These are phyloP conservation scores for Macrotyloma uniflorum DNA, from an alignment of 306 rosid genomes.

Conservation along the genomic window DNA sequence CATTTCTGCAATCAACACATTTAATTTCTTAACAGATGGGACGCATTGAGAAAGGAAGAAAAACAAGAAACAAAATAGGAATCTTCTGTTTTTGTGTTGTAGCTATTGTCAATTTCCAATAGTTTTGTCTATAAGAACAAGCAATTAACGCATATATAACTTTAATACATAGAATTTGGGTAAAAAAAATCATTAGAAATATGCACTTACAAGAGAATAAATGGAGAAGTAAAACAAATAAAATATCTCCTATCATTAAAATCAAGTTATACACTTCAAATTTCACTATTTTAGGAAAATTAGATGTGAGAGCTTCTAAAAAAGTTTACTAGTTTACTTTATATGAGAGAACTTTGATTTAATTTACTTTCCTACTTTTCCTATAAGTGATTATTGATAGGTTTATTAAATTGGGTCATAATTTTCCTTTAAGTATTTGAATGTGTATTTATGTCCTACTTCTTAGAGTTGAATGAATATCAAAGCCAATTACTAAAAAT, in stretches of 20 bases:
- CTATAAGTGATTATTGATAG: not conserved
- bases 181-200: not conserved
- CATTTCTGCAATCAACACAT: not conserved
- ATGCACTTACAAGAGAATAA: not conserved
- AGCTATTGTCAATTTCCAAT: not conserved
- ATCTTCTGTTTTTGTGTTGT: not conserved
- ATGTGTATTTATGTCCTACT: not conserved
- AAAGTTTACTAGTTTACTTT: not conserved
- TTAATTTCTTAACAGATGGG: not conserved
- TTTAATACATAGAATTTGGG: not conserved
- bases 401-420: not conserved
- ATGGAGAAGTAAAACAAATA: not conserved
- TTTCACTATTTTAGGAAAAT: not conserved
- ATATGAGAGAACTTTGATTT: not conserved
- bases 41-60: constrained; percentile 3
- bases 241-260: not conserved
- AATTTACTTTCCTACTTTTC: not conserved
- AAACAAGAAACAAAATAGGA: not conserved
- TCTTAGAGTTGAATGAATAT: not conserved
- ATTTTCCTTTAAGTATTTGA: not conserved
- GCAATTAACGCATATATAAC: not conserved
- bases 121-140: not conserved
- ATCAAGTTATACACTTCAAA: not conserved
- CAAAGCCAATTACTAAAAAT: not conserved
- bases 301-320: not conserved